These are phyloP conservation scores for Colletotrichum sp. DNA, from an alignment of 2,329 filamentous ascomycete genomes.

Conservation along the genomic window DNA sequence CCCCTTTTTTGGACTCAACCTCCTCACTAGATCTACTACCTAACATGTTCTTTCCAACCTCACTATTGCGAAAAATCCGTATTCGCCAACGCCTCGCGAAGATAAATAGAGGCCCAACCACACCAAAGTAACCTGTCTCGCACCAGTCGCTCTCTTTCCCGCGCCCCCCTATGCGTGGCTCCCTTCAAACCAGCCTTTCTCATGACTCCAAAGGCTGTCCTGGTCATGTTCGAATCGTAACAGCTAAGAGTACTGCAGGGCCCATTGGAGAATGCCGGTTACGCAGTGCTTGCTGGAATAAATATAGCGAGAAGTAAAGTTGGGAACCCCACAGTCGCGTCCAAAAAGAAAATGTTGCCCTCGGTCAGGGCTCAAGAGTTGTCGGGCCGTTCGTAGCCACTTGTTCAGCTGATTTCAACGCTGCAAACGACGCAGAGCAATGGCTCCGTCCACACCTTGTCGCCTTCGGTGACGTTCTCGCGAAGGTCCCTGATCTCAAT, in stretches of 20 bases:
- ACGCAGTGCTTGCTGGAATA: slow-evolving; percentile 6
- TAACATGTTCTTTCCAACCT: neutral
- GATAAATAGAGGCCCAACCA: slow-evolving; percentile 1
- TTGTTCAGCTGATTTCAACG: slow-evolving; percentile 47
- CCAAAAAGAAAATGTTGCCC: neutral
- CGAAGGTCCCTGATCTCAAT: slow-evolving; percentile 60
- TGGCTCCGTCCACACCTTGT: slow-evolving; percentile 59
- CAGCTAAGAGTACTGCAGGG: neutral
- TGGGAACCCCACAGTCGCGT: neutral
- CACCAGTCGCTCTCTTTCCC: neutral
- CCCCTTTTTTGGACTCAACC: slow-evolving; percentile 2
- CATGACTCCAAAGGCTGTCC: neutral
- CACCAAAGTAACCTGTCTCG: neutral
- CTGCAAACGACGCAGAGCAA: slow-evolving; percentile 57
- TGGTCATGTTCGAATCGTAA: slow-evolving; percentile 2
- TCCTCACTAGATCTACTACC: neutral
- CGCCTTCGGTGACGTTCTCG: slow-evolving; percentile 49
- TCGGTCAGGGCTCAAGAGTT: neutral
- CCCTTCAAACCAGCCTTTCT: neutral
- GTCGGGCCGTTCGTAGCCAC: neutral
- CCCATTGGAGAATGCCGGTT: neutral
- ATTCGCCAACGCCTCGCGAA: slow-evolving; percentile 22
- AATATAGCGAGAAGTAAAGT: slow-evolving; percentile 17
- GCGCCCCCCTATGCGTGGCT: neutral
- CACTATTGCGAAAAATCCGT: slow-evolving; percentile 3